Percentiles rank a stretch among this genome's conserved stretches.
These are phyloP conservation scores for Hypoxylon rickii DNA, from an alignment of 495 filamentous ascomycete species.

Conservation along the genomic window DNA sequence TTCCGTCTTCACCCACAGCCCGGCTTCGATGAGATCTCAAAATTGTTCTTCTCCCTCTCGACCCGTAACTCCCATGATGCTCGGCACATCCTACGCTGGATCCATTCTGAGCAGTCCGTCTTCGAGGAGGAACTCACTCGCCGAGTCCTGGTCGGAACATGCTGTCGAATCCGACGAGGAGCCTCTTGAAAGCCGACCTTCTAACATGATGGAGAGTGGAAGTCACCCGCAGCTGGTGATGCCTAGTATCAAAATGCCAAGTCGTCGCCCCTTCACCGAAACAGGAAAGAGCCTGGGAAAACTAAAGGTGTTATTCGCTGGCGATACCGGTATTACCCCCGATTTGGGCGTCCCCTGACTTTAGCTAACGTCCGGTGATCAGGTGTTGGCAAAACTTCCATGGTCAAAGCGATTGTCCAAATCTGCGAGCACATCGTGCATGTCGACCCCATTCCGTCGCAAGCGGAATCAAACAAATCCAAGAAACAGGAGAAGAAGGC, in stretches of 20 bases:
- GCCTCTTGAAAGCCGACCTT: constrained; percentile 41
- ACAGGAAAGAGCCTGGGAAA: constrained; percentile 81
- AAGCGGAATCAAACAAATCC: constrained; percentile 12
- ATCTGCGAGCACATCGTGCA: constrained; percentile 96
- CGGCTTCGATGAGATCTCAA: constrained; percentile 38
- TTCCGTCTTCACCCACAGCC: constrained; percentile 35
- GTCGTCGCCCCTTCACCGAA: constrained; percentile 87
- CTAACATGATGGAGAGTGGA: constrained; percentile 52
- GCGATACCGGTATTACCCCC: constrained; percentile 68
- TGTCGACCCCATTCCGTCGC: constrained; percentile 74
- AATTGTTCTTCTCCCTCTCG: constrained; percentile 44
- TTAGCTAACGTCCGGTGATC: constrained; percentile 6
- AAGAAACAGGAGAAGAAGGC: constrained; percentile 27
- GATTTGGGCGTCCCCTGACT: not conserved
- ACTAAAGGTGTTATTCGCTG: constrained; percentile 86
- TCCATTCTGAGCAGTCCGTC: constrained; percentile 55
- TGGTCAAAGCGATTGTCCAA: constrained; percentile 93
- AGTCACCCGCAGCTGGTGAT: constrained; percentile 90
- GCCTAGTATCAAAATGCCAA: constrained; percentile 96
- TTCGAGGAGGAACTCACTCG: constrained; percentile 59
- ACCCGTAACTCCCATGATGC: constrained; percentile 60
- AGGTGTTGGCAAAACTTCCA: constrained; percentile 78
- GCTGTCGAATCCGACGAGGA: constrained; percentile 56
- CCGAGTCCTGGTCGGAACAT: constrained; percentile 57
- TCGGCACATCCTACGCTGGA: constrained; percentile 53